Evolutionary conservation across 345 rosid genomes (phyloP).

Genomic region (Limnanthes douglasii): DNA sequence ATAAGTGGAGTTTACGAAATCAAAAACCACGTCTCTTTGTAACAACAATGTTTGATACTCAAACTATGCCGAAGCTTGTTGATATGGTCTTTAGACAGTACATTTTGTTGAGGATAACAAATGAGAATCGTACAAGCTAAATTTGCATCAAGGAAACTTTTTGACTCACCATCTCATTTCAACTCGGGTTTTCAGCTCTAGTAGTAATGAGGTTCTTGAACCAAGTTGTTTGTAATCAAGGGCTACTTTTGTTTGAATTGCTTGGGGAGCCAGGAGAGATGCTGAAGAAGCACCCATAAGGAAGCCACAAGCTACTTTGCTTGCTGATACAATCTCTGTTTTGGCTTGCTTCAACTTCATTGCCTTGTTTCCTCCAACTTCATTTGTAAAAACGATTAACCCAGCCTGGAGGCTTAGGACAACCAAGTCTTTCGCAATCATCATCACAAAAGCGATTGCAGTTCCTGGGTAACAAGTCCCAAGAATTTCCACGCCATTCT

Average conservation of each 20-base stretch:
- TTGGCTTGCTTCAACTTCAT: constrained; percentile 89
- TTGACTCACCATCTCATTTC: too few relatives aligned
- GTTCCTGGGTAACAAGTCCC: constrained; percentile 81
- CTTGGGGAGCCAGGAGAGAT: constrained; percentile 41
- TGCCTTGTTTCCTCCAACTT: constrained; percentile 79
- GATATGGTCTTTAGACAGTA: too few relatives aligned
- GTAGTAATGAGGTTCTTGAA: constrained; percentile 61
- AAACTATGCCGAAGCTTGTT: too few relatives aligned
- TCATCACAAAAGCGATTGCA: constrained; percentile 97
- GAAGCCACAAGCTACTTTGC: constrained; percentile 93
- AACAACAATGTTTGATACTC: too few relatives aligned
- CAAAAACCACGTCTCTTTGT: too few relatives aligned
- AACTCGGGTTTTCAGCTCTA: too few relatives aligned
- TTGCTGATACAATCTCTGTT: constrained; percentile 84
- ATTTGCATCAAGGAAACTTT: too few relatives aligned
- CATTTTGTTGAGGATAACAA: too few relatives aligned
- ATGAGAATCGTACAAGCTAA: too few relatives aligned
- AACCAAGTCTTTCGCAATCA: constrained; percentile 71
- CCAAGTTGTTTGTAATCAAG: constrained; percentile 63
- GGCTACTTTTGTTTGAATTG: constrained; percentile 41
- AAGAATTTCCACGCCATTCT: constrained; percentile 70
- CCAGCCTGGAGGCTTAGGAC: constrained; percentile 95
- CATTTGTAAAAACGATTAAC: constrained; percentile 90
- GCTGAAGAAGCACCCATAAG: constrained; percentile 47
- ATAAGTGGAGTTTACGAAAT: too few relatives aligned